Percentiles rank a stretch among this genome's conserved stretches.
These are phyloP conservation scores for Talaromyces verruculosus DNA, from an alignment of 2,329 filamentous ascomycete species.

Conservation along the genomic window DNA sequence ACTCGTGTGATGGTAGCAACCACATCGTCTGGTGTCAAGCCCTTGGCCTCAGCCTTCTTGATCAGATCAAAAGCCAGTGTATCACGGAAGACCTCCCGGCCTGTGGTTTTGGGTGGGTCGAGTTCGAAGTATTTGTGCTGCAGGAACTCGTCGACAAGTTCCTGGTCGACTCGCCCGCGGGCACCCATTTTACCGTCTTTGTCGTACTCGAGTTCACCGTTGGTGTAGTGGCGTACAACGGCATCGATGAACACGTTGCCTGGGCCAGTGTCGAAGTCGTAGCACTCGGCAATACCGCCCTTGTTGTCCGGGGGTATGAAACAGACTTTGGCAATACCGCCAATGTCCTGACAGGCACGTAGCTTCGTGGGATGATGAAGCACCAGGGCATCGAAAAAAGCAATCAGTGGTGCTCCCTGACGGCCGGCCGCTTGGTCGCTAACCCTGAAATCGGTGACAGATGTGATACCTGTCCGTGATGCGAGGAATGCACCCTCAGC, in stretches of 20 bases:
- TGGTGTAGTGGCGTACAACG: constrained; percentile 55
- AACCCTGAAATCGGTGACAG: constrained; percentile 59
- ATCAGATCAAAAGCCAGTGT: constrained; percentile 56
- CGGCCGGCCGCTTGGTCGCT: constrained; percentile 58
- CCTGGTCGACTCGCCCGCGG: constrained; percentile 52
- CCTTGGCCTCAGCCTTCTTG: constrained; percentile 45
- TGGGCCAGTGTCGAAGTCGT: constrained; percentile 58
- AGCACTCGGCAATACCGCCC: constrained; percentile 41
- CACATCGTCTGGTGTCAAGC: constrained; percentile 52
- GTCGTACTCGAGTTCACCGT: constrained; percentile 54
- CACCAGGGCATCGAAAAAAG: constrained; percentile 58
- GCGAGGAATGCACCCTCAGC: constrained; percentile 59
- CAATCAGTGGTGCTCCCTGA: constrained; percentile 57
- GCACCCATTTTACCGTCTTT: constrained; percentile 53
- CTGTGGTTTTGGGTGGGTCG: constrained; percentile 58
- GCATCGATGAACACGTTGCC: constrained; percentile 60
- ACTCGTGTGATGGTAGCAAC: constrained; percentile 61
- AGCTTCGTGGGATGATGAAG: constrained; percentile 59
- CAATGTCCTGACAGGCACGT: constrained; percentile 62
- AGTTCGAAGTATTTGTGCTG: constrained; percentile 52
- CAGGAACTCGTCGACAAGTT: constrained; percentile 55
- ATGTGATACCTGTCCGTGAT: constrained; percentile 57
- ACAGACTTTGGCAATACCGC: constrained; percentile 61
- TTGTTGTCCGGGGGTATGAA: constrained; percentile 55
- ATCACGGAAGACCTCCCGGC: constrained; percentile 60